Conservation (phyloP, 805 yeast genomes). For the Zygotorulaspora danielsina region DNA sequence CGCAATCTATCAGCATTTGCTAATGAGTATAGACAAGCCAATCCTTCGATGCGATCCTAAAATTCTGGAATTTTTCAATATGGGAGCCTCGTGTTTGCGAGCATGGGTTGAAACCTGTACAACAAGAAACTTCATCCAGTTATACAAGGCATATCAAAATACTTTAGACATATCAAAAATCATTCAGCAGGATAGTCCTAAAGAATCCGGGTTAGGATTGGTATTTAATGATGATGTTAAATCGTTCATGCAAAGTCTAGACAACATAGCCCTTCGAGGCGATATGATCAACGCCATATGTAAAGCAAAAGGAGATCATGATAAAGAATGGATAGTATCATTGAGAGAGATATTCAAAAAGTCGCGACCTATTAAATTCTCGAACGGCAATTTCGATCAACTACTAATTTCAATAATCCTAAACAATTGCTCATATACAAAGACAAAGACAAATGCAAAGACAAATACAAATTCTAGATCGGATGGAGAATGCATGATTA, state of each 20-base stretch:
- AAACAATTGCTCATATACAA: slow-evolving; percentile 4
- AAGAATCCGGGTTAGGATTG: slow-evolving; percentile 2
- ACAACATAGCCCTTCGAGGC: neutral
- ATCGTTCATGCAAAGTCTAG: slow-evolving; percentile 6
- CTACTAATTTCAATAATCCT: slow-evolving; percentile 2
- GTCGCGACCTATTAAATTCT: slow-evolving; percentile 2
- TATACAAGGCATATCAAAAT: slow-evolving; percentile 8
- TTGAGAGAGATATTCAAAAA: neutral
- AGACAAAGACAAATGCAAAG: too few species aligned
- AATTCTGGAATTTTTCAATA: neutral
- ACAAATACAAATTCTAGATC: neutral
- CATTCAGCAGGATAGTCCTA: neutral
- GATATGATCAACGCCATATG: slow-evolving; percentile 2
- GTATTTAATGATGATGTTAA: slow-evolving; percentile 4
- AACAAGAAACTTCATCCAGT: slow-evolving; percentile 2
- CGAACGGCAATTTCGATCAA: slow-evolving; percentile 8
- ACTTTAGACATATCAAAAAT: slow-evolving; percentile 1
- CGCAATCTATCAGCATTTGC: slow-evolving; percentile 1
- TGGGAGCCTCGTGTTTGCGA: slow-evolving; percentile 2
- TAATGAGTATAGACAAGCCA: neutral
- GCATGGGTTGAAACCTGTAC: slow-evolving; percentile 2
- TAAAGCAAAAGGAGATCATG: neutral
- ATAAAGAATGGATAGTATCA: neutral
- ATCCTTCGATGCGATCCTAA: neutral
- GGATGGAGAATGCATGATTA: neutral